Evolutionary conservation across 75 land plant genomes (phyloP), one percentile per base, ranked within the genome.

Genomic region (Selaginella moellendorffii): DNA sequence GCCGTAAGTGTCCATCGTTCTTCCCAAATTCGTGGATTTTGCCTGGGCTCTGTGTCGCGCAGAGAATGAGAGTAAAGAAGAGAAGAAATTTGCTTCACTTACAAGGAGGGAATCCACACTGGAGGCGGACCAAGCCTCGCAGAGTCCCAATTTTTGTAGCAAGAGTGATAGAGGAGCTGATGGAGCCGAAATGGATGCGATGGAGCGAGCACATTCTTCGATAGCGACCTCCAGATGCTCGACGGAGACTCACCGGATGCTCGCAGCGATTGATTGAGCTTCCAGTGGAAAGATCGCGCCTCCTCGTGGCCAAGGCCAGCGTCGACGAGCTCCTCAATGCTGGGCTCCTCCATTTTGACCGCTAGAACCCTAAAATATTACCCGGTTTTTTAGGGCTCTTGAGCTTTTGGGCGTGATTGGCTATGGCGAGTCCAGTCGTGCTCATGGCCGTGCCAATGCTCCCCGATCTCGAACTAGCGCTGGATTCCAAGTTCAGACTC

Each of bases 31-130:
- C 2, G 90, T 85, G 18, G 54, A 58, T 22, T 54, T 61, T 54
- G 85, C 82, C 54, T 14, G 54, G 25, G 77, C 78, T 71, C 92
- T 87, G 14, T 14, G 14, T 36, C 46, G 14, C 46, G 14, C 46
- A 36, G 46, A 36, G n/a, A n/a, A n/a, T n/a, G n/a, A n/a, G n/a
- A n/a, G n/a, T n/a, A n/a, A n/a, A n/a, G n/a, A n/a, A n/a, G n/a
- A n/a, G n/a, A n/a, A n/a, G n/a, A n/a, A n/a, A n/a, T n/a, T n/a
- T n/a, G n/a, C n/a, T n/a, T n/a, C n/a, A n/a, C 71, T 68, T 64
- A 91, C 93, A 71, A 54, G 36, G 75, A 73, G 22, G 97, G 97
- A 30, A 79, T 62, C 97, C 97, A 92, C 42, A 84, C 89, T 2
- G 86, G 86, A 54, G 83, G 78, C 17, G 70, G 78, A 2, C 73